phyloP scores from a whole-genome alignment of 768 basidiomycete species.

The Mycena amicta region DNA sequence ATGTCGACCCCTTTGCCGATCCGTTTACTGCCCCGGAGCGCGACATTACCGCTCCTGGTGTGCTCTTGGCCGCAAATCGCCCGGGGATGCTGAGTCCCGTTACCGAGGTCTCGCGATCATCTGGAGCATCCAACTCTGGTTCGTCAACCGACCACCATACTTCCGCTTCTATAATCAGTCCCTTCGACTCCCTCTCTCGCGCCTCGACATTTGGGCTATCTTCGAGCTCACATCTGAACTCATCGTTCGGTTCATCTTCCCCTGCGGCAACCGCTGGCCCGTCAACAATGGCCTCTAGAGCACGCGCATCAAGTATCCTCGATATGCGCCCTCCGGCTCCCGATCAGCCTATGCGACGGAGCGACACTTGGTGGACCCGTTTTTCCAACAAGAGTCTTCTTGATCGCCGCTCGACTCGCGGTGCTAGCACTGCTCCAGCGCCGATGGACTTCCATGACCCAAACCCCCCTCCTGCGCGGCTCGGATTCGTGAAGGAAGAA shows the following conservation, averaged over 20 bases:
- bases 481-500: conserved; percentile 57
- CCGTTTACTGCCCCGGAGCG: conserved; percentile 36
- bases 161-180: conserved; percentile 34
- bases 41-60: conserved; percentile 25
- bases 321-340: conserved; percentile 39
- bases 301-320: conserved; percentile 19
- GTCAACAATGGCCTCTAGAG: too few species aligned
- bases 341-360: conserved; percentile 57
- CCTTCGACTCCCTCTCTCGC: conserved; percentile 29
- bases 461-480: conserved; percentile 69
- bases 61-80: conserved; percentile 20
- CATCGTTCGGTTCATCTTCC: conserved; percentile 9
- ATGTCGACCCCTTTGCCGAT: conserved; percentile 54
- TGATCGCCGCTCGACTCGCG: conserved; percentile 54
- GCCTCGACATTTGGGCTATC: conserved; percentile 17
- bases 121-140: conserved; percentile 28
- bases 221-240: conserved; percentile 16
- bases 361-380: conserved; percentile 78
- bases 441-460: conserved; percentile 75
- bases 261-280: conserved; percentile 2
- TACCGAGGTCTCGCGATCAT: conserved; percentile 33
- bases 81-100: conserved; percentile 34
- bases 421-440: conserved; percentile 31
- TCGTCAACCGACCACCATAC: conserved; percentile 28
- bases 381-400: conserved; percentile 68